These are phyloP conservation scores for Vinca major DNA, from an alignment of 305 asterid genomes.

Conservation along the genomic window DNA sequence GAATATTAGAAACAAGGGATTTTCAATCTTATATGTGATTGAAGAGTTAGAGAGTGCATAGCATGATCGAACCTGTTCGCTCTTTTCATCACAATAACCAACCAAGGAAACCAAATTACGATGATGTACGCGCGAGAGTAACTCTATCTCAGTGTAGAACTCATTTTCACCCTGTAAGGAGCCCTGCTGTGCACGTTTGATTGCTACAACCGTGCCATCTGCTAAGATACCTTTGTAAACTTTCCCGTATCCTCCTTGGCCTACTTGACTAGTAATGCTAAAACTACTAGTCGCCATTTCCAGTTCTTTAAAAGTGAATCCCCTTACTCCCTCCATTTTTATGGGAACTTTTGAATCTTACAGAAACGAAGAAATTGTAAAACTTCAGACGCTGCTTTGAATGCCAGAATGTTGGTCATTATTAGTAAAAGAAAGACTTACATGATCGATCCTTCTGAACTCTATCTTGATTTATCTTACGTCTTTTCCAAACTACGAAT, in stretches of 20 bases:
- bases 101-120: conserved; percentile 66
- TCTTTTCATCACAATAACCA: conserved; percentile 83
- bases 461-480: conserved; percentile 27
- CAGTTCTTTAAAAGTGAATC: conserved; percentile 52
- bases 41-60: not conserved
- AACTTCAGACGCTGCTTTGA: conserved; percentile 4
- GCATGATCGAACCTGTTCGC: conserved; percentile 52
- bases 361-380: conserved; percentile 7
- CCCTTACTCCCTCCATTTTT: conserved; percentile 69
- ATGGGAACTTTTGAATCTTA: conserved; percentile 58
- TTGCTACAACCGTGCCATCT: conserved; percentile 67
- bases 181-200: conserved; percentile 79
- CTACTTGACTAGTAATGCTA: conserved; percentile 42
- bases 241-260: conserved; percentile 81
- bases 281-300: conserved; percentile 56
- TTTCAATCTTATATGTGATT: conserved; percentile 9
- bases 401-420: not conserved
- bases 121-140: conserved; percentile 74
- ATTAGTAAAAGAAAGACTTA: not conserved
- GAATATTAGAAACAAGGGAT: not conserved
- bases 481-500: conserved; percentile 35
- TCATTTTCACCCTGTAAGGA: conserved; percentile 83
- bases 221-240: conserved; percentile 67
- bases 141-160: conserved; percentile 77
- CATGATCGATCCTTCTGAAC: not conserved